A percentile compares a stretch with the other conserved stretches of the same genome.
phyloP scores from a whole-genome alignment of 2,329 filamentous ascomycete genomes.

The Ophiostoma himal-ulmi region DNA sequence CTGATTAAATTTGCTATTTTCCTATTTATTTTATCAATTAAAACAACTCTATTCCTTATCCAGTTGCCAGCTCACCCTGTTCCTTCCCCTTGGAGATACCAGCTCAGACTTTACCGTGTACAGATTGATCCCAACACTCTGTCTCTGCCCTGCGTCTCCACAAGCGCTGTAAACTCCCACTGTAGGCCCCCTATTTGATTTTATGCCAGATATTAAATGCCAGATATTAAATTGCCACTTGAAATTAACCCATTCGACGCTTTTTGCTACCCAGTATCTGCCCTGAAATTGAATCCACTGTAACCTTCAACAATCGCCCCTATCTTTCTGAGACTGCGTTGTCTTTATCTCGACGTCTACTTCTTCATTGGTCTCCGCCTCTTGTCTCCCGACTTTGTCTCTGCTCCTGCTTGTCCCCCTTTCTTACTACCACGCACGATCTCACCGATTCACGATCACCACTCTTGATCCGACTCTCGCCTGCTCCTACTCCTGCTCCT shows the following conservation, averaged over 20 bases:
- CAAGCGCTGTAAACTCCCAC: not conserved
- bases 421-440: conserved; percentile 14
- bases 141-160: not conserved
- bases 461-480: conserved; percentile 9
- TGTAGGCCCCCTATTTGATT: not conserved
- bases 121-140: not conserved
- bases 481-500: not conserved
- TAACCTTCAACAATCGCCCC: conserved; percentile 7
- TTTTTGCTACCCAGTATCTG: not conserved
- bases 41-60: not conserved
- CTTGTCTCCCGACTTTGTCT: no score
- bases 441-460: conserved; percentile 17
- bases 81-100: conserved; percentile 4
- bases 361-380: conserved; percentile 1
- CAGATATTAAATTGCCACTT: not conserved
- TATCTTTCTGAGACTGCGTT: not conserved
- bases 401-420: no score
- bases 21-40: not conserved
- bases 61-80: conserved; percentile 1
- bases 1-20: not conserved
- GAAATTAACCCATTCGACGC: not conserved
- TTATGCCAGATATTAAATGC: not conserved
- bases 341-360: not conserved
- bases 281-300: not conserved
- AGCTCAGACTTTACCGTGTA: not conserved